phyloP scores from a whole-genome alignment of 306 rosid genomes.

The Rosa persica region DNA sequence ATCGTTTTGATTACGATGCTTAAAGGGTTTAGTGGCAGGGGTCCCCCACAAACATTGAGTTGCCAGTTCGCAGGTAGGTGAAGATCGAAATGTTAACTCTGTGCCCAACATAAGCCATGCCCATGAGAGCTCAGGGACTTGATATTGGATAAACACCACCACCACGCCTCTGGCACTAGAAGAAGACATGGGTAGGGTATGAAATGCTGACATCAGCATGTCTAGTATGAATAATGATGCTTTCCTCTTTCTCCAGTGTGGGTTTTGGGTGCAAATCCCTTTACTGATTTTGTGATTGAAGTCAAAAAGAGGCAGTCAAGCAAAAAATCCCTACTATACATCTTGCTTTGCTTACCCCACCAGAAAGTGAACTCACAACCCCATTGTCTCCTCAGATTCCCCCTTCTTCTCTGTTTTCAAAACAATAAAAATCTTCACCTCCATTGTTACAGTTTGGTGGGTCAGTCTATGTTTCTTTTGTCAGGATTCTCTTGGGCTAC shows the following conservation, averaged over 20 bases:
- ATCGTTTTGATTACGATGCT: conserved; percentile 5
- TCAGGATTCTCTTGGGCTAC: conserved; percentile 77
- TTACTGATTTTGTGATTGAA: conserved; percentile 40
- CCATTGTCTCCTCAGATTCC: conserved; percentile 88
- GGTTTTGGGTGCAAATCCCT: neutral
- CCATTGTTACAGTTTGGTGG: conserved; percentile 65
- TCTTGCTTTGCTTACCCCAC: conserved; percentile 43
- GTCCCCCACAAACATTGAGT: conserved; percentile 36
- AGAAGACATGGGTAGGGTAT: conserved; percentile 37
- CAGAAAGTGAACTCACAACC: conserved; percentile 77
- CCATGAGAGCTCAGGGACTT: conserved; percentile 43
- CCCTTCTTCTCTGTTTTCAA: conserved; percentile 27
- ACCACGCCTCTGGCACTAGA: conserved; percentile 35
- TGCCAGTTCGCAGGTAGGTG: conserved; percentile 65
- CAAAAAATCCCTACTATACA: conserved; percentile 28
- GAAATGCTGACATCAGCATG: conserved; percentile 25
- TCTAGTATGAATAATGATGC: conserved; percentile 41
- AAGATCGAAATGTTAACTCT: conserved; percentile 46
- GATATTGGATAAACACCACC: conserved; percentile 27
- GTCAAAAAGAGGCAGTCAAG: conserved; percentile 77
- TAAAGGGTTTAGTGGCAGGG: conserved; percentile 12
- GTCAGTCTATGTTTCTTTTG: conserved; percentile 88
- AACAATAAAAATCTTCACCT: neutral
- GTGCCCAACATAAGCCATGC: conserved; percentile 63
- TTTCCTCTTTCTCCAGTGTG: conserved; percentile 15